A percentile compares a stretch with the other conserved stretches of the same genome.
Conservation (phyloP, 2,329 filamentous ascomycete genomes). For the Fusarium hainanense region DNA sequence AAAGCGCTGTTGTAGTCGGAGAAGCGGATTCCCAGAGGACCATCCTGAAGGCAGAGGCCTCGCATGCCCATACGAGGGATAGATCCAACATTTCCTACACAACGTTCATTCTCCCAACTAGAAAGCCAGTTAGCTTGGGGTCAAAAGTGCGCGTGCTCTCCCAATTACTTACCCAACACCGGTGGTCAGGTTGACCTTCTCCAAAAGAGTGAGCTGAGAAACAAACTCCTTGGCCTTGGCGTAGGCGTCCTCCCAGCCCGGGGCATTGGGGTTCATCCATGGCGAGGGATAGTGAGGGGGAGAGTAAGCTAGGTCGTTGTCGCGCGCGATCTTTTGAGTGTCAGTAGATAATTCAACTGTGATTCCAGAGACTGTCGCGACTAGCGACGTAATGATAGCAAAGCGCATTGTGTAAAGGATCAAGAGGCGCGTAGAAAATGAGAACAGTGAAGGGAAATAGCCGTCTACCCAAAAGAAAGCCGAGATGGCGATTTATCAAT, state of each 20-base stretch:
- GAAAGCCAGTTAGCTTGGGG: neutral
- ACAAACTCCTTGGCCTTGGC: constrained; percentile 81
- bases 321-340: constrained; percentile 34
- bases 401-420: constrained; percentile 21
- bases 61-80: constrained; percentile 77
- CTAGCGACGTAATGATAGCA: constrained; percentile 9
- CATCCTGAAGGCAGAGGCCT: constrained; percentile 87
- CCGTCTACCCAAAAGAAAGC: neutral
- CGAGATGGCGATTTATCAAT: neutral
- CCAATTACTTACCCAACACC: constrained; percentile 75
- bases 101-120: constrained; percentile 69
- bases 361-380: neutral
- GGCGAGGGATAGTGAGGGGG: constrained; percentile 84
- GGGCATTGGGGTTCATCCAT: constrained; percentile 80
- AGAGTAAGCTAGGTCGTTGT: constrained; percentile 52
- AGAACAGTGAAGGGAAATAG: neutral
- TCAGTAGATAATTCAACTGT: constrained; percentile 38
- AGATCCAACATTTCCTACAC: constrained; percentile 80
- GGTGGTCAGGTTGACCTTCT: constrained; percentile 96
- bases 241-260: constrained; percentile 81
- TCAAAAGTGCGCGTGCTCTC: too few species aligned
- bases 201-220: constrained; percentile 80
- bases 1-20: constrained; percentile 86
- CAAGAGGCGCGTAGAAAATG: neutral
- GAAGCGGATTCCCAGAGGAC: constrained; percentile 81